Base-by-base conservation (phyloP, 2,329 filamentous ascomycete genomes). In the Amphichorda felina region DNA sequence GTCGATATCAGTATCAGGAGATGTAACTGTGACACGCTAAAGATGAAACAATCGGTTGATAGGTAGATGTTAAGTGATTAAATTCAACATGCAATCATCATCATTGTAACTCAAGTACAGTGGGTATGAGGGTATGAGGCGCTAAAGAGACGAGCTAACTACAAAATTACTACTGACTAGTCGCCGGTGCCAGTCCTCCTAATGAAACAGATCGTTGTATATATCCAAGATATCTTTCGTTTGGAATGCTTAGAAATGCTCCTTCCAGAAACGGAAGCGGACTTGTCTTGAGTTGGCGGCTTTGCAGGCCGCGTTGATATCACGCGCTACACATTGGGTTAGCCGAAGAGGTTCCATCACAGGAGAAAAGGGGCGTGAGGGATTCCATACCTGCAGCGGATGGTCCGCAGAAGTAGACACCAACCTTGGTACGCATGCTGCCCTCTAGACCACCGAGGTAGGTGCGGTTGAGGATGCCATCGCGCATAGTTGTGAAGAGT, bases 181-280 rank as follows among this genome's bases (percentile, higher is more conserved):
- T n/a, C n/a, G n/a, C n/a, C n/a, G n/a, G n/a, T n/a, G n/a, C n/a
- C n/a, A n/a, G n/a, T n/a, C n/a, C n/a, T n/a, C n/a, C n/a, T n/a
- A n/a, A n/a, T n/a, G n/a, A n/a, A n/a, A n/a, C n/a, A n/a, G n/a
- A n/a, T n/a, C n/a, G n/a, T n/a, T n/a, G n/a, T n/a, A n/a, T n/a
- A n/a, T n/a, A n/a, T n/a, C n/a, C n/a, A n/a, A n/a, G n/a, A n/a
- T n/a, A n/a, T n/a, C n/a, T n/a, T n/a, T n/a, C n/a, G n/a, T n/a
- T n/a, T n/a, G n/a, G n/a, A n/a, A n/a, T n/a, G n/a, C 14, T 51
- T 69, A 80, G 54, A 80, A 80, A 54, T 98, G 89, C 61, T 98
- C 91, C 66, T 98, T 98, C 91, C 91, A 98, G 68, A 98, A 98
- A 49, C 85, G 83, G 66, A 96, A 98, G 50, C 79, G 75, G 38